Evolutionary conservation across 2,329 filamentous ascomycete genomes (phyloP).

Genomic region (Sodiomyces alkalinus): DNA sequence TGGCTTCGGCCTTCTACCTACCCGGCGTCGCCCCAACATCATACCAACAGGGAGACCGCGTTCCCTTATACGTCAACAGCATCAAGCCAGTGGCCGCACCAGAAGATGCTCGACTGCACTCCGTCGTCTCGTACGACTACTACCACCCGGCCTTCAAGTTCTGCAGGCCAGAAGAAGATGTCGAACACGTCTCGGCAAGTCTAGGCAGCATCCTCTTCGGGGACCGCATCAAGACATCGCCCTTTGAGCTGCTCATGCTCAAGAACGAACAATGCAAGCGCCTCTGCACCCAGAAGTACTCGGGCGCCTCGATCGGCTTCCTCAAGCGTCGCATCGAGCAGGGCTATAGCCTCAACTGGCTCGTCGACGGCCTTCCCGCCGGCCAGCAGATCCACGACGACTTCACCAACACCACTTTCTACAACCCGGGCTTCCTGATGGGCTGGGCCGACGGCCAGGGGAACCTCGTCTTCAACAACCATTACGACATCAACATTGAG

Average conservation of each 20-base stretch:
- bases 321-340: conserved; percentile 71
- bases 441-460: conserved; percentile 42
- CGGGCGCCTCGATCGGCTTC: conserved; percentile 54
- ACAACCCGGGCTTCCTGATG: conserved; percentile 81
- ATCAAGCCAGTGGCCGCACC: conserved; percentile 72
- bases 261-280: conserved; percentile 77
- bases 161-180: conserved; percentile 64
- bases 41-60: conserved; percentile 64
- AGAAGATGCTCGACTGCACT: conserved; percentile 68
- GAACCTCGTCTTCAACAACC: conserved; percentile 65
- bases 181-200: conserved; percentile 71
- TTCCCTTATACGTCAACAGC: conserved; percentile 84
- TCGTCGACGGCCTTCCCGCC: conserved; percentile 86
- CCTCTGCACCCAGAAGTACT: conserved; percentile 54
- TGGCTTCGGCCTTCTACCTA: conserved; percentile 74
- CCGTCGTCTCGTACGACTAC: conserved; percentile 94
- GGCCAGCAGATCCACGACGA: conserved; percentile 70
- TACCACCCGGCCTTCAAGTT: conserved; percentile 82
- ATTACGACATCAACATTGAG: conserved; percentile 87
- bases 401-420: conserved; percentile 63
- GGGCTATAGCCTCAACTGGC: conserved; percentile 87
- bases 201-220: conserved; percentile 94
- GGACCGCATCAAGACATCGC: conserved; percentile 93
- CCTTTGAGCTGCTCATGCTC: conserved; percentile 77
- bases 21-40: conserved; percentile 90